phyloP scores from a whole-genome alignment of 495 filamentous ascomycete genomes.

The Endocarpon pusillum region DNA sequence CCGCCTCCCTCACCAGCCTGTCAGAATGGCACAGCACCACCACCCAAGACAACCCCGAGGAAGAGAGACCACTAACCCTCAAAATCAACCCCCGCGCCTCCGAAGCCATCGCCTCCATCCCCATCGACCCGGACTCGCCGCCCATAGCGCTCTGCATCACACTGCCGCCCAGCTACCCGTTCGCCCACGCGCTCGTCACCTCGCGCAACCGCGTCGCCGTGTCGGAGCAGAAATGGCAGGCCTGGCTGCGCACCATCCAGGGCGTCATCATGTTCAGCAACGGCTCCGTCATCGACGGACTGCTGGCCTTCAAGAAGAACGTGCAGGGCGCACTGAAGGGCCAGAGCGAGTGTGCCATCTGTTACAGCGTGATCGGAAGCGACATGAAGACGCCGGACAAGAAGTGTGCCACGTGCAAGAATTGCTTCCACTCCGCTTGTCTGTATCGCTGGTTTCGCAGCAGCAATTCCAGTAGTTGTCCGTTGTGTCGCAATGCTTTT shows the following conservation, averaged over 20 bases:
- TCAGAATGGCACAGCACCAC: slow-evolving; percentile 47
- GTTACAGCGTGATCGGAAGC: slow-evolving; percentile 77
- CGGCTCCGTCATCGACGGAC: slow-evolving; percentile 66
- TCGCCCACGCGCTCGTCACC: slow-evolving; percentile 58
- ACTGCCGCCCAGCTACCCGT: slow-evolving; percentile 64
- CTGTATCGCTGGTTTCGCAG: slow-evolving; percentile 93
- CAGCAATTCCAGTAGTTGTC: slow-evolving; percentile 76
- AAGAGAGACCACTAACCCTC: slow-evolving; percentile 52
- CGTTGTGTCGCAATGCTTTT: slow-evolving; percentile 75
- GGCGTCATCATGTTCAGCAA: slow-evolving; percentile 85
- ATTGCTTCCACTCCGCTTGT: slow-evolving; percentile 79
- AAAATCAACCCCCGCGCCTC: slow-evolving; percentile 49
- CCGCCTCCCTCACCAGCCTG: slow-evolving; percentile 53
- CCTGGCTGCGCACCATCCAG: slow-evolving; percentile 69
- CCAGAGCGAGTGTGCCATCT: slow-evolving; percentile 91
- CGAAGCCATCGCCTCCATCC: slow-evolving; percentile 68
- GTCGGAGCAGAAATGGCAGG: slow-evolving; percentile 76
- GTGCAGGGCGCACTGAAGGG: slow-evolving; percentile 75
- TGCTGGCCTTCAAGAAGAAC: slow-evolving; percentile 68
- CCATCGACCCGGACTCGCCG: slow-evolving; percentile 72
- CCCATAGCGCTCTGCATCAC: slow-evolving; percentile 60
- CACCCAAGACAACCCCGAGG: no score
- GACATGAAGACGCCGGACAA: slow-evolving; percentile 84
- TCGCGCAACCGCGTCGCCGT: slow-evolving; percentile 70
- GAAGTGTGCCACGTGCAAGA: slow-evolving; percentile 81